Base-by-base conservation (phyloP, 78 protist species). In the Dictyostelium brefeldianum region DNA sequence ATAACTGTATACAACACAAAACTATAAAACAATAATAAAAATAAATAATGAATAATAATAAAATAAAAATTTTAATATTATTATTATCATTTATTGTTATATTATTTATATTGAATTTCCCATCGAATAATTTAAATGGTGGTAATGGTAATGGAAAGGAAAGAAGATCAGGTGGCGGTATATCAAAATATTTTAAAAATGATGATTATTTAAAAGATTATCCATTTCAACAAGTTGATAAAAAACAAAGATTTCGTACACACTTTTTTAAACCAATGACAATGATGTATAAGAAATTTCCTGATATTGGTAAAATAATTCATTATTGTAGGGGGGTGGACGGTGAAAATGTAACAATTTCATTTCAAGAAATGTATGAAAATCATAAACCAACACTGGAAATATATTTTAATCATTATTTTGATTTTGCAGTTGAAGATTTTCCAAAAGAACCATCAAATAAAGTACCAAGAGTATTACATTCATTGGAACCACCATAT, bases 381-480 rank as follows among this genome's bases (percentile, higher is more conserved):
- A 14, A 43, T 14, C 75, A 67, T 17, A 36, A 67, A 15, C 43
- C 47, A 27, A 31, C 47, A 12, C 31, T 67, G 31, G 43, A 67
- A 31, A 27, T 67, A 0, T 67, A 67, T 67, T 67, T 67, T 41
- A 67, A 67, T 67, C 75, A 67, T 67, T 67, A 67, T 67, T 67
- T 67, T 1, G 75, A 67, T 67, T 67, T 67, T 17, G 47, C 75
- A 67, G 43, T 47, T 0, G 75, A 67, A 5, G 41, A 31, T 3
- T 29, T 67, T 15, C 75, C 75, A 67, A 25, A 29, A 20, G 27
- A 15, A 31, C 75, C 75, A 67, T 31, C 25, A 36, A 0, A 51
- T 8, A n/a, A 47, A 0, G 17, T 73, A 5, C 79, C 79, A 73
- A 73, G 56, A n/a, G 79, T 73, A n/a, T 73, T 73, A 46, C 79